Conservation (phyloP, 2,329 filamentous ascomycete genomes). For the Epichloe amarillans region DNA sequence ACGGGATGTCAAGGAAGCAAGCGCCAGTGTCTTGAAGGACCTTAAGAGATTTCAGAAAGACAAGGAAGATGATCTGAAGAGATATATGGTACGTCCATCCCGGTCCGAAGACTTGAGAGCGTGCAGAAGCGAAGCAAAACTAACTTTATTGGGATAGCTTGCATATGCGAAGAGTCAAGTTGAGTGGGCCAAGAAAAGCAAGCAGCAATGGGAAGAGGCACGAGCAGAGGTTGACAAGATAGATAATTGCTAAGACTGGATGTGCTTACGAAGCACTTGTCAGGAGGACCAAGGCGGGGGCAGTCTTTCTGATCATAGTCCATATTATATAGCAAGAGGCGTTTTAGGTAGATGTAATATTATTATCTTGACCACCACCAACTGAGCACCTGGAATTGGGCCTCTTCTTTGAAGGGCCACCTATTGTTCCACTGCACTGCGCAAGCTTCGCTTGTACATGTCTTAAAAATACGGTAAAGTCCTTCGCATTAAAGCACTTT, state of each 20-base stretch:
- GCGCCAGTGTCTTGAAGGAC: conserved; percentile 74
- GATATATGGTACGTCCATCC: conserved; percentile 72
- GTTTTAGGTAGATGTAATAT: neutral
- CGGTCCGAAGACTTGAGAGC: neutral
- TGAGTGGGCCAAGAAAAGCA: conserved; percentile 82
- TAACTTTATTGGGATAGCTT: conserved; percentile 40
- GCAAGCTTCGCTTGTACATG: no score
- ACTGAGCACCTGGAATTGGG: neutral
- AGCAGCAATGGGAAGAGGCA: conserved; percentile 87
- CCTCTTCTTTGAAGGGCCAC: neutral
- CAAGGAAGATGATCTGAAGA: conserved; percentile 85
- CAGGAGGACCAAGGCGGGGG: neutral
- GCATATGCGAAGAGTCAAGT: conserved; percentile 87
- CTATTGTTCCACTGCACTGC: no score
- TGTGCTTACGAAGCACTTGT: neutral
- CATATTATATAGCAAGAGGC: neutral
- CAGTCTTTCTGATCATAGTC: neutral
- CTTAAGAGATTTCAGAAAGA: conserved; percentile 85
- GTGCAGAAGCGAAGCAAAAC: conserved; percentile 5
- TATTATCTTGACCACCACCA: neutral
- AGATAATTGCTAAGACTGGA: conserved; percentile 36
- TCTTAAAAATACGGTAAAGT: no score
- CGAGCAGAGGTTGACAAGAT: conserved; percentile 82
- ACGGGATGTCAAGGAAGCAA: conserved; percentile 87
- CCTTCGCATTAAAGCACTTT: no score